Conservation (phyloP, 2,329 filamentous ascomycete species). For the Pyrenophora teres region DNA sequence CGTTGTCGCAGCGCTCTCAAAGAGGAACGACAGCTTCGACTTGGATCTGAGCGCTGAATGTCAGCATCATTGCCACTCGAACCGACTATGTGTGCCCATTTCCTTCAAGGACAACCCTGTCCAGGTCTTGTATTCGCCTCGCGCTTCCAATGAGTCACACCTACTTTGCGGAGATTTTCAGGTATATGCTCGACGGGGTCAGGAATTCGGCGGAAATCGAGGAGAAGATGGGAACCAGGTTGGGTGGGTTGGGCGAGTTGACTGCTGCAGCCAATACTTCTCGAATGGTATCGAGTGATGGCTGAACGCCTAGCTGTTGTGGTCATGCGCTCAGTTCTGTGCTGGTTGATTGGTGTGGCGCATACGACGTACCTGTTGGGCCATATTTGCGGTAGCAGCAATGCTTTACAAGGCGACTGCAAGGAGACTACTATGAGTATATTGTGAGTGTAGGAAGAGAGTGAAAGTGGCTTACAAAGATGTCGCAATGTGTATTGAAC, state of each 20-base stretch:
- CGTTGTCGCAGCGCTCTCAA: constrained; percentile 89
- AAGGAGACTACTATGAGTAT: too few relatives aligned
- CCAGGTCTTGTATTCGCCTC: background rate
- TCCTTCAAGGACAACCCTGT: background rate
- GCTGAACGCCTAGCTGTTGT: constrained; percentile 56
- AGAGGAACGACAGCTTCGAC: constrained; percentile 86
- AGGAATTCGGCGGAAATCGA: constrained; percentile 90
- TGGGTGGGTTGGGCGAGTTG: constrained; percentile 64
- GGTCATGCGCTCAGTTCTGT: constrained; percentile 39
- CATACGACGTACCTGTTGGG: constrained; percentile 31
- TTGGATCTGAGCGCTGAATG: constrained; percentile 50
- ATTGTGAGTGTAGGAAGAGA: background rate
- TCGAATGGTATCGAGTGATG: constrained; percentile 64
- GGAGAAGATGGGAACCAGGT: constrained; percentile 80
- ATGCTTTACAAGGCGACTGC: background rate
- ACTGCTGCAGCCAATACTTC: constrained; percentile 60
- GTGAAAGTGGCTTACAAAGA: constrained; percentile 1
- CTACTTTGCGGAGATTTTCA: constrained; percentile 81
- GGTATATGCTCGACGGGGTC: constrained; percentile 91
- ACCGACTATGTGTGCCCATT: background rate
- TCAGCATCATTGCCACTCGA: constrained; percentile 13
- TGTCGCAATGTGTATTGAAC: constrained; percentile 14
- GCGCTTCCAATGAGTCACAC: constrained; percentile 45
- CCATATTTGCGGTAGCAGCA: constrained; percentile 22
- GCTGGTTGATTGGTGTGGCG: constrained; percentile 6